Conservation (phyloP, 2,329 filamentous ascomycete species). For the Microdochium trichocladiopsis region DNA sequence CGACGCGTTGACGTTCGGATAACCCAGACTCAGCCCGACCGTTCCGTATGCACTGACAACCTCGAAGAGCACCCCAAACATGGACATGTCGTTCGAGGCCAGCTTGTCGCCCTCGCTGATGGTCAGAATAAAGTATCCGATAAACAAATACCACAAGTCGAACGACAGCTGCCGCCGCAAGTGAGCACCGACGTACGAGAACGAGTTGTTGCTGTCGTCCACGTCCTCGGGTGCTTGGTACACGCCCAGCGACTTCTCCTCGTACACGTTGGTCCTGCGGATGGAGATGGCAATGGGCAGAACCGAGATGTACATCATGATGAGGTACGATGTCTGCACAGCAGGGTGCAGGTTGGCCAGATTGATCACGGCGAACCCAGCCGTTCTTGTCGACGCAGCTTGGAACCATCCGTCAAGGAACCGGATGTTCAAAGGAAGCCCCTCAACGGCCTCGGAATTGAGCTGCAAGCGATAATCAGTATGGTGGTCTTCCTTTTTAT, state of each 20-base stretch:
- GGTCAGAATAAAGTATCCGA: constrained; percentile 86
- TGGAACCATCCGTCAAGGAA: constrained; percentile 87
- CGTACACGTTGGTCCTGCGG: constrained; percentile 91
- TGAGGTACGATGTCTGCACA: constrained; percentile 86
- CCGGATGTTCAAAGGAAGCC: constrained; percentile 64
- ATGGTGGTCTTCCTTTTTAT: neutral
- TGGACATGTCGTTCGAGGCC: constrained; percentile 53
- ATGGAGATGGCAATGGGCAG: constrained; percentile 96
- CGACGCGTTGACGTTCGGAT: constrained; percentile 65
- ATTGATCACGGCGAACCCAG: constrained; percentile 79
- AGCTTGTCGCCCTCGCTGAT: constrained; percentile 78
- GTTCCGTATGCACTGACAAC: constrained; percentile 90
- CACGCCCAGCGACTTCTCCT: constrained; percentile 78
- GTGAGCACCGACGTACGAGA: constrained; percentile 86
- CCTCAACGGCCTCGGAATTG: constrained; percentile 60
- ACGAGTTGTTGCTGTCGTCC: constrained; percentile 45
- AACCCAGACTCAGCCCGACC: constrained; percentile 84
- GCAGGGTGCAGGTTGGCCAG: constrained; percentile 76
- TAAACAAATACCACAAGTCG: constrained; percentile 93
- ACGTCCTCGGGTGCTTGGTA: constrained; percentile 48
- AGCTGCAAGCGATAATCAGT: constrained; percentile 39
- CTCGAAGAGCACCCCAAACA: constrained; percentile 73
- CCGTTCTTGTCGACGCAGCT: constrained; percentile 81
- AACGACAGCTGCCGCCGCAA: constrained; percentile 90
- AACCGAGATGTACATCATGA: constrained; percentile 99